phyloP scores from a whole-genome alignment of 75 land plant species.

The Azolla pinnata region DNA sequence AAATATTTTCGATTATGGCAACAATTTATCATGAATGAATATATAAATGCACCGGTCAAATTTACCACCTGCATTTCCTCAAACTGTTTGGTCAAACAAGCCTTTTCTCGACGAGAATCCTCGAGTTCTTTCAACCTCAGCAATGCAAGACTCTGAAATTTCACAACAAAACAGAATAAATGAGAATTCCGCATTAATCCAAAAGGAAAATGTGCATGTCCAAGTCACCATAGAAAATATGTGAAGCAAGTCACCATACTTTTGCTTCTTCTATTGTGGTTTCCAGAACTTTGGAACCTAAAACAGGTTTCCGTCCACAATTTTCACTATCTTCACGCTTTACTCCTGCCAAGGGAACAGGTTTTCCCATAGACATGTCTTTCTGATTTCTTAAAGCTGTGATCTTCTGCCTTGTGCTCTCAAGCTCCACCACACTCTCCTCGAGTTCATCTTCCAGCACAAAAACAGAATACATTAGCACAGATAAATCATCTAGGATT shows the following conservation, averaged over 20 bases:
- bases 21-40: too few species aligned
- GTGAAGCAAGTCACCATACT: constrained; percentile 27
- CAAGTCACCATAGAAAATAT: neutral
- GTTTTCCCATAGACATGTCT: constrained; percentile 21
- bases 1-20: too few species aligned
- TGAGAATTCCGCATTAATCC: neutral
- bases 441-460: constrained; percentile 60
- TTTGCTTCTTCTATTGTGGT: constrained; percentile 45
- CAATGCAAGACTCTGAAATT: constrained; percentile 36
- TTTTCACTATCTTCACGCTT: constrained; percentile 38
- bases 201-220: neutral
- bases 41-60: neutral
- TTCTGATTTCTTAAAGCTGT: constrained; percentile 52
- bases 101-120: constrained; percentile 43
- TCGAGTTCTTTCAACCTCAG: constrained; percentile 40
- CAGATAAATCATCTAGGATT: neutral
- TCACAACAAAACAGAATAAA: constrained; percentile 12
- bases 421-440: constrained; percentile 49
- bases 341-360: constrained; percentile 39
- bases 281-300: constrained; percentile 53
- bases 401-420: constrained; percentile 50
- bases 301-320: constrained; percentile 41
- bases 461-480: constrained; percentile 5
- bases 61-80: constrained; percentile 22
- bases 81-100: constrained; percentile 16